phyloP scores from a whole-genome alignment of 305 asterid genomes.

The Nicotiana rustica region DNA sequence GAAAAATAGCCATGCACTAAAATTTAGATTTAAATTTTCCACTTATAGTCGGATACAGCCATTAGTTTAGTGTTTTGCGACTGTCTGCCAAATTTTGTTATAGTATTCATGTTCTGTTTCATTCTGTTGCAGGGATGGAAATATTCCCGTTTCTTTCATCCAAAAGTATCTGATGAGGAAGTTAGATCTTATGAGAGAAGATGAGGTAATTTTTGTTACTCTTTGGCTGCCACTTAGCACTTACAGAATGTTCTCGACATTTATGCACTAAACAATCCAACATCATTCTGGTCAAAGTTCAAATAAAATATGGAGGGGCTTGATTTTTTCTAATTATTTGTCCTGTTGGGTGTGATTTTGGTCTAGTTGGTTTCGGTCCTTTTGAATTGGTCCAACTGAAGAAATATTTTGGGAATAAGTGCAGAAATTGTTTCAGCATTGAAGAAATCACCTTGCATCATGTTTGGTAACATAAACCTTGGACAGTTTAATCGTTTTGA shows the following conservation, averaged over 20 bases:
- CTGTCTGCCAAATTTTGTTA: slow-evolving; percentile 8
- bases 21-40: not conserved
- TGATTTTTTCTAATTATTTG: not conserved
- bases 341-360: slow-evolving; percentile 27
- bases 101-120: slow-evolving; percentile 19
- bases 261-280: slow-evolving; percentile 24
- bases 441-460: slow-evolving; percentile 22
- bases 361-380: not conserved
- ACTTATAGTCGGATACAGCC: not conserved
- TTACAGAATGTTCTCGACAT: not conserved
- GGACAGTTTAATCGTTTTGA: not conserved
- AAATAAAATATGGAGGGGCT: not conserved
- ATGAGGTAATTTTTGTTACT: slow-evolving; percentile 57
- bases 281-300: slow-evolving; percentile 20
- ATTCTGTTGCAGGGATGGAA: slow-evolving; percentile 62
- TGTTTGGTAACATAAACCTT: slow-evolving; percentile 17
- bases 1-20: not conserved
- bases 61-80: slow-evolving; percentile 16
- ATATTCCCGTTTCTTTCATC: slow-evolving; percentile 62
- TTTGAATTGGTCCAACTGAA: not conserved
- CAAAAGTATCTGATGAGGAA: slow-evolving; percentile 68
- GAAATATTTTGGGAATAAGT: not conserved
- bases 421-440: not conserved
- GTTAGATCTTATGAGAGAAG: slow-evolving; percentile 61
- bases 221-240: slow-evolving; percentile 34